Evolutionary conservation across 2,329 filamentous ascomycete genomes (phyloP).

Genomic region (Monosporascus sp.): DNA sequence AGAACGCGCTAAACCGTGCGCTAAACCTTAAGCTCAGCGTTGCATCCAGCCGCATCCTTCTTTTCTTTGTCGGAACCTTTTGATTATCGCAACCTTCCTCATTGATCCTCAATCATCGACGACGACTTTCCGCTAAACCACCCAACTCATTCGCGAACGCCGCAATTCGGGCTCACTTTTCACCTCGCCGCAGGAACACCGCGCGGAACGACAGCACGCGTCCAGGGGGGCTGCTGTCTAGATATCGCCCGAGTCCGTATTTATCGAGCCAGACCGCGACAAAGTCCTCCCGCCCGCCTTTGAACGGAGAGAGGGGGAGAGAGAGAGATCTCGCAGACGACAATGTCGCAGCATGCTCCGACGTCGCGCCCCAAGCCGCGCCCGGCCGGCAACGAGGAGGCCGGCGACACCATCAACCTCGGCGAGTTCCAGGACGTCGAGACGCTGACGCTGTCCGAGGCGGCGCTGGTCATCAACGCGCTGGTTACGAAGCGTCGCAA

Average conservation of each 20-base stretch:
- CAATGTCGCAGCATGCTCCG: conserved; percentile 36
- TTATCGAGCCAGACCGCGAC: neutral
- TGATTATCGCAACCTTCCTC: too few relatives aligned
- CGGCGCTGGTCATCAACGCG: conserved; percentile 85
- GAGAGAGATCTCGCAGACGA: neutral
- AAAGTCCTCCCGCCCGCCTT: conserved; percentile 3
- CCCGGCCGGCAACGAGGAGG: conserved; percentile 80
- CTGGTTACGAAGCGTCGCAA: conserved; percentile 76
- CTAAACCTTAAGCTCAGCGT: neutral
- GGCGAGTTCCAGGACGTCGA: conserved; percentile 93
- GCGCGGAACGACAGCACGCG: too few relatives aligned
- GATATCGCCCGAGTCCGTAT: too few relatives aligned
- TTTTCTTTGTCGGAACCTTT: neutral
- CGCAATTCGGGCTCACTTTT: too few relatives aligned
- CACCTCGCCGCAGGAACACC: too few relatives aligned
- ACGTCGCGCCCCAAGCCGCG: conserved; percentile 65
- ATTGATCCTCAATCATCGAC: neutral
- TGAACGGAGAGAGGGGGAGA: neutral
- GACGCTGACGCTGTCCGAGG: conserved; percentile 87
- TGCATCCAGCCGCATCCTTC: neutral
- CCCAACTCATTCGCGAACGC: neutral
- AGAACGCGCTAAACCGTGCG: neutral
- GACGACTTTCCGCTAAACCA: neutral
- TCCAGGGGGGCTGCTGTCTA: too few relatives aligned
- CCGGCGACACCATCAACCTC: conserved; percentile 72